Conservation (phyloP, 169 alveolate genomes). For the Perkinsus olseni region DNA sequence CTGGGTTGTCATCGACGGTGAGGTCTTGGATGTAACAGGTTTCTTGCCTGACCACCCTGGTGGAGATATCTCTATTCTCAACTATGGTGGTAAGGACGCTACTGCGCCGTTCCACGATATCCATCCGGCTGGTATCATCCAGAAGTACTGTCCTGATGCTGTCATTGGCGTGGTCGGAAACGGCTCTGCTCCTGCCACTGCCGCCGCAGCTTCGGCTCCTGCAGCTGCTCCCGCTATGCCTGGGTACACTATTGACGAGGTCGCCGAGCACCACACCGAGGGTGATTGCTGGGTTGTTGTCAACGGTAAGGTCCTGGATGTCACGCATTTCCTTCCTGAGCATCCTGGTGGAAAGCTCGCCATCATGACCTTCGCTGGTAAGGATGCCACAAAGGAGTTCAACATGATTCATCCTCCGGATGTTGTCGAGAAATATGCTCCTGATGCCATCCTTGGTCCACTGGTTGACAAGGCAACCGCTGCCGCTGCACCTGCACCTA, state of each 20-base stretch:
- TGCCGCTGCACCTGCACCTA: too few relatives aligned
- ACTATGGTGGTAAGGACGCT: slow-evolving; percentile 34
- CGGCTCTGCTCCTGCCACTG: neutral
- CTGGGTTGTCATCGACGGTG: slow-evolving; percentile 45
- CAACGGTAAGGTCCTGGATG: slow-evolving; percentile 39
- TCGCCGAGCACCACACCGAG: slow-evolving; percentile 50
- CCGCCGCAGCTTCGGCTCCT: too few relatives aligned
- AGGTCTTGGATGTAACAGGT: slow-evolving; percentile 47
- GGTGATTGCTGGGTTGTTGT: slow-evolving; percentile 40
- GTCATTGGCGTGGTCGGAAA: slow-evolving; percentile 21
- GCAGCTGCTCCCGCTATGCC: too few relatives aligned
- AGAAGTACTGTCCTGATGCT: slow-evolving; percentile 28
- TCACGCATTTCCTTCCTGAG: slow-evolving; percentile 42
- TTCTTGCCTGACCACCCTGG: slow-evolving; percentile 50
- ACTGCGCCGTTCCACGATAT: neutral
- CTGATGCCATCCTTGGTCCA: neutral
- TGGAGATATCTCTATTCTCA: slow-evolving; percentile 37
- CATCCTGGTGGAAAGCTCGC: slow-evolving; percentile 56
- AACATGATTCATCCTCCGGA: slow-evolving; percentile 25
- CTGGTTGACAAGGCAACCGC: too few relatives aligned
- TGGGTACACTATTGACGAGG: slow-evolving; percentile 17
- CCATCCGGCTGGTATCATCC: slow-evolving; percentile 34
- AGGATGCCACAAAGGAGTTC: slow-evolving; percentile 22
- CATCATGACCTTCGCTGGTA: slow-evolving; percentile 39
- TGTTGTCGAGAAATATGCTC: slow-evolving; percentile 25